phyloP scores from a whole-genome alignment of 208 protist species.

The Crithidia bombi region DNA sequence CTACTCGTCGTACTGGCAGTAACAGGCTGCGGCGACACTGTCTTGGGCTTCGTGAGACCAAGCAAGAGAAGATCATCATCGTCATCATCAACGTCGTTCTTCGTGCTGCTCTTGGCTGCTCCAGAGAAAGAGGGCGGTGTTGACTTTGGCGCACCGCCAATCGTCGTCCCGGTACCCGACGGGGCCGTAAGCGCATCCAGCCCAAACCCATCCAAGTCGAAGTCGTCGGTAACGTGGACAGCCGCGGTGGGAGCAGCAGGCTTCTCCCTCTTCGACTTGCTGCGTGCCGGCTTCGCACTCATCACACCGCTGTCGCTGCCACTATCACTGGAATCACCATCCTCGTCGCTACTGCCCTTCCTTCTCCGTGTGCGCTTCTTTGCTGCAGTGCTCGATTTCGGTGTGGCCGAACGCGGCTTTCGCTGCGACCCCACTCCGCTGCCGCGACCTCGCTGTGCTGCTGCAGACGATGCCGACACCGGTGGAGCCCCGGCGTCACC shows the following conservation, averaged over 20 bases:
- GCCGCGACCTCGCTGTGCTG: background rate
- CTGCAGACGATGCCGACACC: conserved; percentile 7
- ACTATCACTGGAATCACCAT: conserved; percentile 13
- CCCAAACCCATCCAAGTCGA: conserved; percentile 81
- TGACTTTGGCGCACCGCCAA: background rate
- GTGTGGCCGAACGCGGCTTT: conserved; percentile 19
- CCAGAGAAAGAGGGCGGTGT: background rate
- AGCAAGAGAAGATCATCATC: conserved; percentile 45
- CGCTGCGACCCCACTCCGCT: background rate
- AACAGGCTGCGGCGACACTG: background rate
- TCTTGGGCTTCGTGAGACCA: conserved; percentile 24
- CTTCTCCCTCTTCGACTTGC: conserved; percentile 18
- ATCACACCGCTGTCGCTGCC: background rate
- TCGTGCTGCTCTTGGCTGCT: background rate
- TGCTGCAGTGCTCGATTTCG: conserved; percentile 18
- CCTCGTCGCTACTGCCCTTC: conserved; percentile 31
- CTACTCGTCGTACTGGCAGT: background rate
- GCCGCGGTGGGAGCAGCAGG: conserved; percentile 1
- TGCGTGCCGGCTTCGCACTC: conserved; percentile 20
- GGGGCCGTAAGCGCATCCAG: conserved; percentile 59
- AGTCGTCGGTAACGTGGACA: conserved; percentile 42
- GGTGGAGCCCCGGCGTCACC: conserved; percentile 39
- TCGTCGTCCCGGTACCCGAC: background rate
- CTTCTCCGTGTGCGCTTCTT: conserved; percentile 20
- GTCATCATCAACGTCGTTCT: conserved; percentile 13